phyloP scores from a whole-genome alignment of 164 flowering plant genomes.

The Euptelea pleiosperma region DNA sequence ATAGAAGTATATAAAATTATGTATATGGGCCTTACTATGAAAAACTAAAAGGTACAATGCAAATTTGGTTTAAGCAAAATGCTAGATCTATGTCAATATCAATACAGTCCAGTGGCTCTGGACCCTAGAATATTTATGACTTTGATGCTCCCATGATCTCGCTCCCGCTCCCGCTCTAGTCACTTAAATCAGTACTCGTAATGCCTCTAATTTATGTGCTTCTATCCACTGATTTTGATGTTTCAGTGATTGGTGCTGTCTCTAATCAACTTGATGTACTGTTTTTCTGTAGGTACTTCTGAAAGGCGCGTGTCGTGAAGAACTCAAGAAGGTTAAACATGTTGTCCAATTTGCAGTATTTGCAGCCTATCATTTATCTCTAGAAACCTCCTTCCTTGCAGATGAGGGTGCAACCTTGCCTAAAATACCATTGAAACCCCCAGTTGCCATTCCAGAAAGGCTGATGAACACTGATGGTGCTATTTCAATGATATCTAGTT shows the following conservation, averaged over 20 bases:
- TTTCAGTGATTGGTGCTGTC: neutral
- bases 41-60: too few species aligned
- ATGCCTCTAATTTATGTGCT: too few species aligned
- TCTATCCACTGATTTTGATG: too few species aligned
- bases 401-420: conserved; percentile 97
- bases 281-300: conserved; percentile 59
- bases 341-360: conserved; percentile 87
- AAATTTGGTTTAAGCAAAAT: too few species aligned
- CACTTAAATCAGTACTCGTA: too few species aligned
- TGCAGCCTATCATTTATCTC: conserved; percentile 92
- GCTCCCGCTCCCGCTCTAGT: too few species aligned
- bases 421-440: conserved; percentile 29
- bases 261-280: conserved; percentile 4
- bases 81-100: too few species aligned
- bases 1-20: too few species aligned
- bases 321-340: conserved; percentile 79
- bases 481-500: conserved; percentile 28
- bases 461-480: conserved; percentile 25
- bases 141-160: too few species aligned
- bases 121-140: too few species aligned
- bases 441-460: conserved; percentile 40
- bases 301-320: conserved; percentile 61
- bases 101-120: too few species aligned
- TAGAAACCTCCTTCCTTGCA: conserved; percentile 92
- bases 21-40: too few species aligned